Evolutionary conservation across 1,139 yeast species (phyloP), one percentile per base, ranked within the genome.

Genomic region (Diutina ranongensis): DNA sequence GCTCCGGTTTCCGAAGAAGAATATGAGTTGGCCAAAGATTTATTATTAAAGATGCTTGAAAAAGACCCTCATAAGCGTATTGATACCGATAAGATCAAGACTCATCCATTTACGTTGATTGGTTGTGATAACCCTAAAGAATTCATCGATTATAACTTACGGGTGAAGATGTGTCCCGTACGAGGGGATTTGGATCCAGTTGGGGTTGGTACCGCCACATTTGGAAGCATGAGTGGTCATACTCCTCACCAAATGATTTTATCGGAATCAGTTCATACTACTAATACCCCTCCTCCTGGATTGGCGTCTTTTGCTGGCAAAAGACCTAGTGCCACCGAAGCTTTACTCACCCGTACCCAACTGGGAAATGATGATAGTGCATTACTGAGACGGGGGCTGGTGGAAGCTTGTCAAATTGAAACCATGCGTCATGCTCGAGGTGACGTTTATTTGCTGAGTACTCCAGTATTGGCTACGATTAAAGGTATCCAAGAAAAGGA

Each of bases 1-100:
- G 62, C 63, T 4, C 60, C 56, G 15, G 72, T 73, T 13, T 49
- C 61, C 7, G 64, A 67, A 36, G 65, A 65, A 40, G 88, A 82
- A 55, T 76, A 78, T 51, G 68, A 67, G 9, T 63, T 71, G 44
- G 92, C 86, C 1, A 78, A 79, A 49, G 92, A 87, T 57, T 64
- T 94, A 45, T 60, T 94, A 33, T 48, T 59, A 2, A 74, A 74
- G 54, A 58, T 94, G 55, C 68, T 94, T 42, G 78, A 75, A 45
- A 92, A 88, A 57, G 75, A 87, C 57, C 88, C 95, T 1, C 56
- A 62, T 2, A 65, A 73, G 38, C 74, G 99, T 57, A 76, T 84
- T 32, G 81, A 80, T 22, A 80, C 92, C 33, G 63, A 68, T 16
- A 87, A 83, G 25, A 83, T 89, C 50, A 92, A 89, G 60, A 63